phyloP scores from a whole-genome alignment of 2,329 filamentous ascomycete genomes.

The Waltergamsia citrina region DNA sequence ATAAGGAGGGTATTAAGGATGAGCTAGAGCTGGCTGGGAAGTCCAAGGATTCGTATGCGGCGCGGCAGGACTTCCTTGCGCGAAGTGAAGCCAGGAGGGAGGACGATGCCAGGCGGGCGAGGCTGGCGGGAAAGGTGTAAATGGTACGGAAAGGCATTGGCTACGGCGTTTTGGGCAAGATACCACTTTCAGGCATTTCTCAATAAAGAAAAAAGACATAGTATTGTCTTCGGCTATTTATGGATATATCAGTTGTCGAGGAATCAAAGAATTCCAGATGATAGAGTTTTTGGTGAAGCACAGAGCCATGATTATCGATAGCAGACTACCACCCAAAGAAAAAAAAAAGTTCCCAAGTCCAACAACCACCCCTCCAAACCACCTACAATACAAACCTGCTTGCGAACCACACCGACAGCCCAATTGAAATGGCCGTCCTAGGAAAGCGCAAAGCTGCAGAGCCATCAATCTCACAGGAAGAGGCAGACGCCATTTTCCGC shows the following conservation, averaged over 20 bases:
- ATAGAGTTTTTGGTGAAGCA: no score
- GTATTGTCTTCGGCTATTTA: no score
- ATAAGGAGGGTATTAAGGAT: conserved; percentile 62
- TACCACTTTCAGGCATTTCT: no score
- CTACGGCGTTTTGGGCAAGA: no score
- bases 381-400: background rate
- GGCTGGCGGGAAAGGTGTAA: conserved; percentile 22
- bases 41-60: conserved; percentile 54
- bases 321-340: background rate
- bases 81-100: conserved; percentile 54
- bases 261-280: no score
- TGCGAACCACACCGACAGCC: background rate
- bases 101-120: conserved; percentile 46
- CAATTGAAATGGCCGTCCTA: conserved; percentile 30
- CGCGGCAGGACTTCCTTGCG: conserved; percentile 54
- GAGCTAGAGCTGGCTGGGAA: conserved; percentile 56
- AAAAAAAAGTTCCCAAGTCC: conserved; percentile 1
- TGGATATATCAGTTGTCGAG: no score
- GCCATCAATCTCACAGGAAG: conserved; percentile 27
- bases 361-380: background rate
- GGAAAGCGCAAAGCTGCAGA: conserved; percentile 37
- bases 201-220: no score
- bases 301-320: no score
- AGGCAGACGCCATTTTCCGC: conserved; percentile 67
- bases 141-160: no score